Evolutionary conservation across 495 filamentous ascomycete genomes (phyloP), one percentile per base, ranked within the genome.

Genomic region (Trichoderma orchidacearum): DNA sequence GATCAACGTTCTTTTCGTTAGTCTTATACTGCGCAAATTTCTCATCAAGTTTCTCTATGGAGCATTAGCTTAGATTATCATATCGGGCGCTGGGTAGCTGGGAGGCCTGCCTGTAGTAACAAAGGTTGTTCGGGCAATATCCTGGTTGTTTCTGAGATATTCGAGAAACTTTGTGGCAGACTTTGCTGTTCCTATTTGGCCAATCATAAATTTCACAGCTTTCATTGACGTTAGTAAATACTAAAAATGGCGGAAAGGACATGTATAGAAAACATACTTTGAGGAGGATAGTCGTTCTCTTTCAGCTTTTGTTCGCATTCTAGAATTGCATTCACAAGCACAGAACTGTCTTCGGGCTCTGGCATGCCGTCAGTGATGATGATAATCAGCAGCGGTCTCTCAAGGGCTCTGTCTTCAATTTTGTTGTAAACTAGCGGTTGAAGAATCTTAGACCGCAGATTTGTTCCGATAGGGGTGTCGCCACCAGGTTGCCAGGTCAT

Each of bases 391-490:
- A 38, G 12, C 7, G 35, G 35, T 38, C 35, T 12, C 2, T 38
- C 35, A 38, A 38, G 35, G 3, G 13, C 1, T 6, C 13, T 6
- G 18, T 38, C 15, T 9, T 9, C 15, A 6, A 38, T 15, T 17
- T 38, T 38, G 6, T 17, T 5, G 15, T 38, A 38, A 17, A 17
- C 35, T 17, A 38, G 35, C 5, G 35, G 35, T n/a, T 38, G 35
- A 17, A 38, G 35, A 38, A 38, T 38, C 13, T 38, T 38, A 6
- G 35, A 38, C 35, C 15, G 35, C 15, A 38, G 15, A 17, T 38
- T 60, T 23, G 60, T 59, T 29, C 60, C 60, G 6, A 62, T 62
- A 7, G 30, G 7, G n/a, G 58, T 60, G 28, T 56, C 45, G 30
- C 57, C 60, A 5, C 30, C 51, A 6, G 56, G 51, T 2, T 60